Evolutionary conservation across 257 asterid genomes (phyloP), one percentile per base, ranked within the genome.

Genomic region (Fraxinus cuspidata): DNA sequence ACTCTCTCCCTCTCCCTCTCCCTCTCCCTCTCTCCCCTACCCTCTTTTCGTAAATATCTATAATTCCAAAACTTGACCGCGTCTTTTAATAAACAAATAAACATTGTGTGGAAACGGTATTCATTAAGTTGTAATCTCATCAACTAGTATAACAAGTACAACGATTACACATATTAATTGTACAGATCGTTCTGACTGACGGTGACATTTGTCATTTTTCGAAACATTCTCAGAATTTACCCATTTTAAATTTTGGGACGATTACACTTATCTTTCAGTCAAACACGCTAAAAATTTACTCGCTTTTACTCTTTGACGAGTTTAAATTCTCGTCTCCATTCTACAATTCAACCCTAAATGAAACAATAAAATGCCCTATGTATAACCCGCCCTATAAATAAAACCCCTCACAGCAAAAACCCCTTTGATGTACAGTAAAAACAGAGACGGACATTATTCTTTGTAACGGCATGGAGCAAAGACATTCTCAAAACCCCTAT

Each of bases 381-480:
- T 21, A 56, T 18, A 56, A 56, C 11, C 23, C 63, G 12, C 27
- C 21, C 63, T 49, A 47, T 73, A 77, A 38, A 74, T 68, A 78
- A 71, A 68, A 38, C 29, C 78, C 77, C 42, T 37, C 73, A 11
- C 42, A 21, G 42, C 72, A 81, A 85, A 80, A 71, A 85, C 85
- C 86, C 73, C 64, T 31, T 29, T 5, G 80, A 53, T 72, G 64
- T 71, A 65, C 63, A 65, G 25, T 18, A 7, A n/a, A 68, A 68
- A 60, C 34, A 15, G 16, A 72, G 71, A 32, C 47, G 11, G 47
- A 16, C 71, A 23, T 44, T 72, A 49, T 74, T 37, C 77, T 65
- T 44, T 34, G 73, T 38, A 34, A 66, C 78, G 83, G 84, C 83
- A 90, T 89, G 95, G 91, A 88, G 21, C 84, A 72, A 27, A 64